phyloP scores from a whole-genome alignment of 805 yeast species.

The Ogataea chonburiensis region DNA sequence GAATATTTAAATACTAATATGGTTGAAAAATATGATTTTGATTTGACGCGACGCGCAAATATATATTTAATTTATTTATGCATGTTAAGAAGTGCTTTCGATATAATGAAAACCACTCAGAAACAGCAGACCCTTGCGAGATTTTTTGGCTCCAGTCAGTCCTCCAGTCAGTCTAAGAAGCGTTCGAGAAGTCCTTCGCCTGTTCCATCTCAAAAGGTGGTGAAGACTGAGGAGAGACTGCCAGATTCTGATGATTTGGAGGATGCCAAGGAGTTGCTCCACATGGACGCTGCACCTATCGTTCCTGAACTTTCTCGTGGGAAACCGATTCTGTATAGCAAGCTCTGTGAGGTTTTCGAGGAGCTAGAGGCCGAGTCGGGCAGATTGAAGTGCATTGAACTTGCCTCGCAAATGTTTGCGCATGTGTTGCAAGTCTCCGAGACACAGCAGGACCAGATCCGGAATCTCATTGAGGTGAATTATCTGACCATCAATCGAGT shows the following conservation, averaged over 20 bases:
- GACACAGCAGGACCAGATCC: slow-evolving; percentile 18
- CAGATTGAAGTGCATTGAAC: slow-evolving; percentile 74
- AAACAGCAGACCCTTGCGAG: slow-evolving; percentile 25
- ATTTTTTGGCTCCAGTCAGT: slow-evolving; percentile 15
- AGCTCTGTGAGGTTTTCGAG: slow-evolving; percentile 66
- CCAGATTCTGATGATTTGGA: slow-evolving; percentile 20
- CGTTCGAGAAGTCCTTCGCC: slow-evolving; percentile 16
- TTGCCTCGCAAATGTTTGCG: slow-evolving; percentile 70
- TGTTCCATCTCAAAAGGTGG: not conserved
- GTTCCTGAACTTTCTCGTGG: slow-evolving; percentile 7
- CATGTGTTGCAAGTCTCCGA: slow-evolving; percentile 58
- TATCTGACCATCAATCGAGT: slow-evolving; percentile 84
- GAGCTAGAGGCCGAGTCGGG: slow-evolving; percentile 78
- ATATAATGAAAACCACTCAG: slow-evolving; percentile 11
- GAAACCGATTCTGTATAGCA: slow-evolving; percentile 36
- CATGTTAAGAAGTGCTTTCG: slow-evolving; percentile 5
- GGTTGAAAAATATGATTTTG: too few relatives aligned
- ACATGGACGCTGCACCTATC: slow-evolving; percentile 7
- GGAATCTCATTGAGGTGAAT: slow-evolving; percentile 63
- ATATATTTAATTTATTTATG: not conserved
- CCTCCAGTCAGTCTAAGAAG: slow-evolving; percentile 6
- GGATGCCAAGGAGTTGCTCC: slow-evolving; percentile 25
- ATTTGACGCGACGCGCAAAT: slow-evolving; percentile 7
- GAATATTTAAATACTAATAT: too few relatives aligned
- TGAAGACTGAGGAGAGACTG: slow-evolving; percentile 3